These are phyloP conservation scores for Debaryomyces fabryi DNA, from an alignment of 1,139 yeast species.

Conservation along the genomic window DNA sequence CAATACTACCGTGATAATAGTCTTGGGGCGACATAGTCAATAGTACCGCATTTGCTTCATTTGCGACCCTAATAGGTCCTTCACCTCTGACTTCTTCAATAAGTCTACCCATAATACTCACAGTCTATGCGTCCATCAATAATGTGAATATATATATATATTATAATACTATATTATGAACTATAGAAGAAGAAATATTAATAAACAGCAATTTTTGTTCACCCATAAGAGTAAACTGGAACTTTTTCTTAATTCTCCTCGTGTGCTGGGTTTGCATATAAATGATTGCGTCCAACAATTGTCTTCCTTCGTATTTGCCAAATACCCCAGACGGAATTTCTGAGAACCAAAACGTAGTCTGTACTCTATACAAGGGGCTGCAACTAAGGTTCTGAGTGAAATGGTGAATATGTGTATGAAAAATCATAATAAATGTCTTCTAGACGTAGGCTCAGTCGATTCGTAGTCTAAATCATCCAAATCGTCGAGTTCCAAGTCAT, in stretches of 20 bases:
- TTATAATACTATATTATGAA: constrained; percentile 1
- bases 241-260: neutral
- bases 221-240: neutral
- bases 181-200: neutral
- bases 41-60: neutral
- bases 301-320: neutral
- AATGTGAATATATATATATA: neutral
- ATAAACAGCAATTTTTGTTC: neutral
- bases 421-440: constrained; percentile 1
- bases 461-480: constrained; percentile 24
- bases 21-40: neutral
- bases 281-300: neutral
- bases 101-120: neutral
- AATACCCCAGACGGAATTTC: neutral
- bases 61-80: neutral
- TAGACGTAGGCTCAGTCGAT: neutral
- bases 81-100: constrained; percentile 1
- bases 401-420: neutral
- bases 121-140: neutral
- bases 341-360: neutral
- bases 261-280: neutral
- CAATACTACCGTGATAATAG: neutral
- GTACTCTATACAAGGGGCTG: neutral
- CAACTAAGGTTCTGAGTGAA: neutral
- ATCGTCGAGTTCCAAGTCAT: constrained; percentile 14